Base-by-base conservation (phyloP, 2,329 filamentous ascomycete genomes). In the Zymoseptoria passerinii region DNA sequence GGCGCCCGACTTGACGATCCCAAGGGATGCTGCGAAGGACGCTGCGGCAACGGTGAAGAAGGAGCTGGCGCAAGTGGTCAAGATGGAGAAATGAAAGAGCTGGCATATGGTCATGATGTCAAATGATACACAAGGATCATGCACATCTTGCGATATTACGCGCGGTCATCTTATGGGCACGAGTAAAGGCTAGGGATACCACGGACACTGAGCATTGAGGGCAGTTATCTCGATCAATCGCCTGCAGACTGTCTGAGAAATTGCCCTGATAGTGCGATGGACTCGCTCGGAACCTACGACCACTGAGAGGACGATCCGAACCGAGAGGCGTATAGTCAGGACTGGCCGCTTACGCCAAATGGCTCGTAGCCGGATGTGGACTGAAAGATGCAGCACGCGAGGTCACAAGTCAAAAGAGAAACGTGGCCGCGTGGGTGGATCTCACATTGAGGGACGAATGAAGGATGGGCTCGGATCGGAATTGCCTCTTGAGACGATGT, bases 11-110 rank as follows among this genome's bases (percentile, higher is more conserved):
- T 52, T 70, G 50, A 61, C 60, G 16, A 67, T 69, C 27, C 67
- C 67, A 27, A 58, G 77, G 16, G 70, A 71, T 3, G 79, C 79
- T 2, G 77, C 84, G 16, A 75, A 76, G 44, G 77, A 80, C 62
- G 81, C 80, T 0, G 76, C 81, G 10, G 77, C 75, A 57, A 76
- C 77, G 10, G 73, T 84, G 51, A 78, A 78, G 68, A 78, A 77
- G 58, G 79, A 81, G 63, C 64, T 61, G 64, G 66, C 54, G 60
- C 63, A 63, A 54, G 62, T 63, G 50, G 58, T 62, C 44, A 66
- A 70, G 53, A 61, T 67, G 55, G 63, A 62, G 52, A 61, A 53
- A 44, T 54, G 52, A 54, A 52, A 57, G 28, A 20, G 52, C 35
- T 16, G 10, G 35, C 16, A n/a, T 44, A 16, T 13, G 16, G 16